Percentiles rank a stretch among this genome's conserved stretches.
Conservation (phyloP, 2,329 filamentous ascomycete genomes). For the Pseudogymnoascus sp. region DNA sequence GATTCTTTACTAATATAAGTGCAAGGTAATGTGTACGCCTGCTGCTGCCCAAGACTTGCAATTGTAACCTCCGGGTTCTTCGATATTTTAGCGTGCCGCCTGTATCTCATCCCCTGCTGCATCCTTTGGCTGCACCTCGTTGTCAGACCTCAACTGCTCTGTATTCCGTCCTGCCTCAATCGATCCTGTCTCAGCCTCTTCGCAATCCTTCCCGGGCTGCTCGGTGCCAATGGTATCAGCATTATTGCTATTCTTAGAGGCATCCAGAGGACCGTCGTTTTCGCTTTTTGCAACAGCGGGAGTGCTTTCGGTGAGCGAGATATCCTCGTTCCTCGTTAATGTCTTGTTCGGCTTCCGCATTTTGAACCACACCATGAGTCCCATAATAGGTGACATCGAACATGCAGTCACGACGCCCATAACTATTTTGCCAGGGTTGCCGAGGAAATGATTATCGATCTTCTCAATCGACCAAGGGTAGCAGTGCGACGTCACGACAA, state of each 20-base stretch:
- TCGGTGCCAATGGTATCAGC: background rate
- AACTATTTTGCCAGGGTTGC: background rate
- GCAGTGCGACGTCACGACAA: constrained; percentile 28
- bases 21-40: too few relatives aligned
- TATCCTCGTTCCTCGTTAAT: background rate
- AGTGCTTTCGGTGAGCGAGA: background rate
- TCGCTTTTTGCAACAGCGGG: background rate
- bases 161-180: background rate
- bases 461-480: constrained; percentile 31
- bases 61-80: background rate
- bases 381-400: background rate
- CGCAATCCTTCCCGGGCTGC: background rate
- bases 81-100: background rate
- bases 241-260: background rate
- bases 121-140: background rate
- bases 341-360: background rate
- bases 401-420: background rate
- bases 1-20: too few relatives aligned
- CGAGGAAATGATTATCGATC: constrained; percentile 25
- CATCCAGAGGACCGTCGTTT: background rate
- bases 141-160: background rate
- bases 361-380: background rate
- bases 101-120: background rate
- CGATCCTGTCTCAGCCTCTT: background rate
- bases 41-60: too few relatives aligned